These are phyloP conservation scores for Chrysoporthe deuterocubensis DNA, from an alignment of 2,329 filamentous ascomycete species.

Conservation along the genomic window DNA sequence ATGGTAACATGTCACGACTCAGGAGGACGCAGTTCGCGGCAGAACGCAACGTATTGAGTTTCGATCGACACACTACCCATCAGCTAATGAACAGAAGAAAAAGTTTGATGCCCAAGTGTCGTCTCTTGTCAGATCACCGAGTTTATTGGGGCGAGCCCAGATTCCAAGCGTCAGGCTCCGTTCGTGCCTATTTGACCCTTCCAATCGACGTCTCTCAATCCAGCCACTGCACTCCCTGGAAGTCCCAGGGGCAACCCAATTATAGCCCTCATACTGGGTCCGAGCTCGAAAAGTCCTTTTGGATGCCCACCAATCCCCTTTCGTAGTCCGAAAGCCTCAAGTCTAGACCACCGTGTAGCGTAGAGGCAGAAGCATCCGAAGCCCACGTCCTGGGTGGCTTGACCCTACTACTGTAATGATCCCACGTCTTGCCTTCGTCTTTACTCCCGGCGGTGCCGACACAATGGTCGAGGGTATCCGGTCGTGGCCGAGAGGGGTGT, in stretches of 20 bases:
- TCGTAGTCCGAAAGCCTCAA: not conserved
- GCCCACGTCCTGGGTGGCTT: not conserved
- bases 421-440: not conserved
- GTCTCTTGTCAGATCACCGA: not conserved
- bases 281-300: conserved; percentile 16
- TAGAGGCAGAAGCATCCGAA: not conserved
- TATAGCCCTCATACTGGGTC: not conserved
- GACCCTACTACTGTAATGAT: not conserved
- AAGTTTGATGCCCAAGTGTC: not conserved
- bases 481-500: not conserved
- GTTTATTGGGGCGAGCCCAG: not conserved
- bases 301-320: conserved; percentile 16
- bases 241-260: not conserved
- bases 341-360: not conserved
- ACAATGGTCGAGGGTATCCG: not conserved
- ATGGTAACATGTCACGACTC: not conserved
- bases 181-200: not conserved
- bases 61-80: not conserved
- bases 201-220: not conserved
- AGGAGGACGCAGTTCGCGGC: not conserved
- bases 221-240: not conserved
- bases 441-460: not conserved
- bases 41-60: not conserved
- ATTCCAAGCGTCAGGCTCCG: not conserved
- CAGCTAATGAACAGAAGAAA: not conserved